phyloP scores from a whole-genome alignment of 1,284 basidiomycete genomes.

The Ganoderma lucidum region DNA sequence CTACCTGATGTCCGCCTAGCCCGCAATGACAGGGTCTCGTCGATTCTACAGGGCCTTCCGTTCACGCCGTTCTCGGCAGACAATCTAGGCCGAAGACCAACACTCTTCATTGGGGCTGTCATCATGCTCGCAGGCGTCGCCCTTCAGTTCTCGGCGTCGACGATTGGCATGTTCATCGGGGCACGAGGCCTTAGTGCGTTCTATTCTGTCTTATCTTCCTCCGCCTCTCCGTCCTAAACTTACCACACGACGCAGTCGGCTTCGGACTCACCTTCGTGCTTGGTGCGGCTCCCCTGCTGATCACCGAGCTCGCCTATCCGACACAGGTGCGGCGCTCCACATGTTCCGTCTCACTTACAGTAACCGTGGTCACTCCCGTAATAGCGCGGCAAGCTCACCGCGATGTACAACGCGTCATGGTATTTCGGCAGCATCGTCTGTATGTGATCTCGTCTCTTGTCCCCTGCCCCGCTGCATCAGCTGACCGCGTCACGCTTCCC shows the following conservation, averaged over 20 bases:
- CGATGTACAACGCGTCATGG: conserved; percentile 70
- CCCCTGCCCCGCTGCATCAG: conserved; percentile 11
- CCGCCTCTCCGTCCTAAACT: conserved; percentile 18
- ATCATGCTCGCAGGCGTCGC: conserved; percentile 69
- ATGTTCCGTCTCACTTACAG: neutral
- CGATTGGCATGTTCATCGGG: conserved; percentile 62
- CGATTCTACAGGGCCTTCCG: conserved; percentile 54
- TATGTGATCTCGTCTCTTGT: conserved; percentile 39
- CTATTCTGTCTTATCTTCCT: conserved; percentile 40
- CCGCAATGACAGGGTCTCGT: conserved; percentile 18
- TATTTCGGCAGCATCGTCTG: conserved; percentile 70
- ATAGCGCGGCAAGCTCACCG: conserved; percentile 66
- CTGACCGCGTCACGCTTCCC: conserved; percentile 18
- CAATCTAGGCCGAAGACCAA: conserved; percentile 59
- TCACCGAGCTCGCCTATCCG: conserved; percentile 78
- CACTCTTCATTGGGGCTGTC: conserved; percentile 64
- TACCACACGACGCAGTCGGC: conserved; percentile 53
- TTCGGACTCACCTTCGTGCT: conserved; percentile 69
- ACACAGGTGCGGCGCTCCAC: conserved; percentile 56
- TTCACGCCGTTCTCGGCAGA: conserved; percentile 69
- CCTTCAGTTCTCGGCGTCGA: conserved; percentile 57
- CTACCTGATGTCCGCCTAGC: neutral
- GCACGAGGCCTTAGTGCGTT: conserved; percentile 60
- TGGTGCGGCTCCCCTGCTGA: conserved; percentile 69
- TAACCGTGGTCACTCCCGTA: neutral